Percentiles rank a stretch among this genome's conserved stretches.
phyloP scores from a whole-genome alignment of 768 basidiomycete species.

The Termitomyces sp. region DNA sequence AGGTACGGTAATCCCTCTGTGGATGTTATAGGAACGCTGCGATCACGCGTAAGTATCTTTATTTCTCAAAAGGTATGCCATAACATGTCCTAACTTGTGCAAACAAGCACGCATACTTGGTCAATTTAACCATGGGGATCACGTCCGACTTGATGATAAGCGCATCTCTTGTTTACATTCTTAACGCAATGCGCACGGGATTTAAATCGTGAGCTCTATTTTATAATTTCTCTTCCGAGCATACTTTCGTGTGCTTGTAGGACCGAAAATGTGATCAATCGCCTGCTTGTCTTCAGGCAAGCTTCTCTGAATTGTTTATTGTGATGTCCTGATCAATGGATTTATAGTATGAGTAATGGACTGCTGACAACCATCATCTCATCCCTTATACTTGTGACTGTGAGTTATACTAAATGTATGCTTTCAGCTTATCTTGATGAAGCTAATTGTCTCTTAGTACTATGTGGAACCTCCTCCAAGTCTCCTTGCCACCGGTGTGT shows the following conservation, averaged over 20 bases:
- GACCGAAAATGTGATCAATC: neutral
- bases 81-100: neutral
- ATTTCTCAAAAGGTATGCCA: neutral
- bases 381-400: neutral
- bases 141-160: neutral
- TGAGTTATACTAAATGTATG: neutral
- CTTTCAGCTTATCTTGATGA: neutral
- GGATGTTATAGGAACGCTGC: too few relatives aligned
- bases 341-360: neutral
- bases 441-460: neutral
- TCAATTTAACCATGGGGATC: neutral
- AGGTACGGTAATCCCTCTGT: too few relatives aligned
- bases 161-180: neutral
- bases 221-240: neutral
- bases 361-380: neutral
- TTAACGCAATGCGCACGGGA: neutral
- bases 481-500: neutral
- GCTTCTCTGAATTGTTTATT: neutral
- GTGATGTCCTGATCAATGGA: neutral
- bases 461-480: neutral
- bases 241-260: neutral
- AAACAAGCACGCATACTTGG: neutral
- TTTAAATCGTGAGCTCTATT: neutral
- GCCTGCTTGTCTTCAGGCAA: neutral
- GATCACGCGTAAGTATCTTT: neutral